A percentile compares a stretch with the other conserved stretches of the same genome.
phyloP scores from a whole-genome alignment of 805 yeast species.

The Clavispora fructus region DNA sequence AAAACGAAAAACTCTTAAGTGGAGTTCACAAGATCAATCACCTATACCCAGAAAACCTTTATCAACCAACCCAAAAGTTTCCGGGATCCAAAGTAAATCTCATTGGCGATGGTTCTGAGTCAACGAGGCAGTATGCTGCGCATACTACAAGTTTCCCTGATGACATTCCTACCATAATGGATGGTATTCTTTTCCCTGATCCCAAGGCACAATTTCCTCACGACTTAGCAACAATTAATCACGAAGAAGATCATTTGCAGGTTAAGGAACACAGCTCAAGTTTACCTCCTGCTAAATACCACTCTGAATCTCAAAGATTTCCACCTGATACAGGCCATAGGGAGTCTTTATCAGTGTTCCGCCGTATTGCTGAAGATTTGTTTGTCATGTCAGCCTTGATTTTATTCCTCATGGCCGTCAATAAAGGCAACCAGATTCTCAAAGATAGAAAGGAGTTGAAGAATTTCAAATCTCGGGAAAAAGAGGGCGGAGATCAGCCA shows the following conservation, averaged over 20 bases:
- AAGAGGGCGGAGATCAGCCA: neutral
- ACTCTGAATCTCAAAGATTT: neutral
- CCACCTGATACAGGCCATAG: neutral
- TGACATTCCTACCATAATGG: slow-evolving; percentile 26
- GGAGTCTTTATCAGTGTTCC: slow-evolving; percentile 10
- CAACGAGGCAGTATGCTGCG: neutral
- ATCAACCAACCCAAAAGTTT: slow-evolving; percentile 34
- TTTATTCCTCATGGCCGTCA: slow-evolving; percentile 29
- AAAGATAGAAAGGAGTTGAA: neutral
- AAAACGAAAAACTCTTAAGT: slow-evolving; percentile 24
- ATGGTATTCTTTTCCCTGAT: slow-evolving; percentile 31
- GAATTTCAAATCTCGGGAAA: neutral
- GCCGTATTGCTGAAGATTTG: slow-evolving; percentile 46
- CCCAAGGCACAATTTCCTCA: neutral
- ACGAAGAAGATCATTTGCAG: slow-evolving; percentile 1
- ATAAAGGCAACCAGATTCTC: slow-evolving; percentile 15
- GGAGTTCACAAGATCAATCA: slow-evolving; percentile 33
- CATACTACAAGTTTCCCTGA: neutral
- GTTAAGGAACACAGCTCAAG: neutral
- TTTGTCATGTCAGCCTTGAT: slow-evolving; percentile 38
- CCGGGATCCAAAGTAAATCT: slow-evolving; percentile 11
- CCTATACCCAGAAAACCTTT: slow-evolving; percentile 25
- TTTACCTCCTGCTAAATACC: neutral
- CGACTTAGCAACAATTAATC: slow-evolving; percentile 4
- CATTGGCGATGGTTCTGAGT: slow-evolving; percentile 19